A percentile compares a stretch with the other conserved stretches of the same genome.
These are phyloP conservation scores for Daldinia loculata DNA, from an alignment of 495 filamentous ascomycete genomes.

Conservation along the genomic window DNA sequence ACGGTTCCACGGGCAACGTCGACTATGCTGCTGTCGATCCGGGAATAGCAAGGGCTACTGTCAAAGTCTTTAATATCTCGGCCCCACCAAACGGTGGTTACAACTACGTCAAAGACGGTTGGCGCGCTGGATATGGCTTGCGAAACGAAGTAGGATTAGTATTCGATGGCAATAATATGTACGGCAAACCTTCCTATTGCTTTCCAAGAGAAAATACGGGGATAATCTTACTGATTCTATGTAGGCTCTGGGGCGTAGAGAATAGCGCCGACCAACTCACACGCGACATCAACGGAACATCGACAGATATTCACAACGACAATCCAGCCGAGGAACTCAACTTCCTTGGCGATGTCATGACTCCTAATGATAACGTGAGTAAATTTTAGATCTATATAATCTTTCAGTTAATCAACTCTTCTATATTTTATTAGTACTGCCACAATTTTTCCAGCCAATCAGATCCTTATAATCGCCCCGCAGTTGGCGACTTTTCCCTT, in stretches of 20 bases:
- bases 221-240: slow-evolving; percentile 59
- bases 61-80: slow-evolving; percentile 71
- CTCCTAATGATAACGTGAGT: slow-evolving; percentile 40
- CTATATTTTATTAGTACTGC: no score
- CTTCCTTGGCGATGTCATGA: slow-evolving; percentile 69
- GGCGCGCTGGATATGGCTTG: slow-evolving; percentile 73
- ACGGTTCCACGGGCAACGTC: slow-evolving; percentile 69
- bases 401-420: background rate
- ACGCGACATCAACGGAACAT: slow-evolving; percentile 50
- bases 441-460: no score
- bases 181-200: background rate
- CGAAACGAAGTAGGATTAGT: slow-evolving; percentile 75
- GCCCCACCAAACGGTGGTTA: slow-evolving; percentile 49
- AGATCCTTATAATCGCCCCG: no score
- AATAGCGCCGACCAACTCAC: slow-evolving; percentile 73
- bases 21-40: slow-evolving; percentile 59
- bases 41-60: slow-evolving; percentile 65
- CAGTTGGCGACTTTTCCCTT: no score
- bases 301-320: slow-evolving; percentile 68
- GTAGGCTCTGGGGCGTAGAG: slow-evolving; percentile 72
- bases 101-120: slow-evolving; percentile 58
- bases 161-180: slow-evolving; percentile 47
- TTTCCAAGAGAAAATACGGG: background rate
- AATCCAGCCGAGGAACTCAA: slow-evolving; percentile 82
- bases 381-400: background rate